These are phyloP conservation scores for Saccharomycopsis fodiens DNA, from an alignment of 805 yeast species.

Conservation along the genomic window DNA sequence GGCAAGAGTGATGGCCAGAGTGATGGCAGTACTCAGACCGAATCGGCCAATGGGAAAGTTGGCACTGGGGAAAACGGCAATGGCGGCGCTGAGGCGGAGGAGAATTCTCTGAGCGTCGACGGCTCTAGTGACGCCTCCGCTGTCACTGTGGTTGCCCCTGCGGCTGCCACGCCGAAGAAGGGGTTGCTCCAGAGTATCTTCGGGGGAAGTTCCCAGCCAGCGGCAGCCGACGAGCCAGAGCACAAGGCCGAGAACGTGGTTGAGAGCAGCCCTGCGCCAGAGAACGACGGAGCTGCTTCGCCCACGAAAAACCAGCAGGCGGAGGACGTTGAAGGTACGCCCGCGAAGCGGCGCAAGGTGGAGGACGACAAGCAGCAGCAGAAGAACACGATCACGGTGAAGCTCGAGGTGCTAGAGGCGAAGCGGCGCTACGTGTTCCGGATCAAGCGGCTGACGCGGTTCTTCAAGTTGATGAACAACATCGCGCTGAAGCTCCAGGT, in stretches of 20 bases:
- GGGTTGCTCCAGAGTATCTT: not conserved
- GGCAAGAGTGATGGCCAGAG: constrained; percentile 27
- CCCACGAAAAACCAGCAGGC: not conserved
- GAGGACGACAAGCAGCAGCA: not conserved
- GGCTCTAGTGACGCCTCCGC: not conserved
- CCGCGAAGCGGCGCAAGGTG: not conserved
- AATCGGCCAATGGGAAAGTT: too few species aligned
- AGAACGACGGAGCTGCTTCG: not conserved
- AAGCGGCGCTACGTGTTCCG: constrained; percentile 3
- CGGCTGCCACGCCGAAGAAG: not conserved
- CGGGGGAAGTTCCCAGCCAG: not conserved
- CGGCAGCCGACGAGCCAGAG: not conserved
- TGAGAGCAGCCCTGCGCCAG: not conserved
- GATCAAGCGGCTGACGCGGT: constrained; percentile 6
- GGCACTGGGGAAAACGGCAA: constrained; percentile 25
- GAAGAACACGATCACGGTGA: not conserved
- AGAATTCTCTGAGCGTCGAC: not conserved
- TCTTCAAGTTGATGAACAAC: constrained; percentile 5
- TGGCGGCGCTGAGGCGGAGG: constrained; percentile 29
- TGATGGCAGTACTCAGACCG: constrained; percentile 19
- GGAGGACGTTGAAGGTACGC: not conserved
- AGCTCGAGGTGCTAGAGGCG: constrained; percentile 1
- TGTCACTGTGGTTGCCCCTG: not conserved
- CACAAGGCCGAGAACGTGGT: not conserved
- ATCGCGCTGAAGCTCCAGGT: constrained; percentile 2